Conservation (phyloP, 108 stramenopile species). For the Nitzschia palea region DNA sequence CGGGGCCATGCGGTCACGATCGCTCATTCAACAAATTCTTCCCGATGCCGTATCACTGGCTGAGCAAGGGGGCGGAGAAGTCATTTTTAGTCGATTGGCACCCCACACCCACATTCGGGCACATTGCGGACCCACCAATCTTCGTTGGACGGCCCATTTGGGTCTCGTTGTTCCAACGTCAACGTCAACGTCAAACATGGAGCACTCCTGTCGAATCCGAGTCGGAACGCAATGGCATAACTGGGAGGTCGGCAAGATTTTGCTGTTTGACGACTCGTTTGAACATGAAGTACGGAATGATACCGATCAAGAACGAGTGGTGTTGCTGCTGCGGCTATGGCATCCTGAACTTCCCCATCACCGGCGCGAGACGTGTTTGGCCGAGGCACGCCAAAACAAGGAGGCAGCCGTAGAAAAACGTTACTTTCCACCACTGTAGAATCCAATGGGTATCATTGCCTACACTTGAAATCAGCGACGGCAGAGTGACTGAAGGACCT, state of each 20-base stretch:
- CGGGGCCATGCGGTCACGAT: slow-evolving; percentile 53
- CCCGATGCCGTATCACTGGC: slow-evolving; percentile 71
- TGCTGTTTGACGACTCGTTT: slow-evolving; percentile 86
- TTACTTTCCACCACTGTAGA: slow-evolving; percentile 22
- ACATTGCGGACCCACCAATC: slow-evolving; percentile 75
- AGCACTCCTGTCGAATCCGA: slow-evolving; percentile 50
- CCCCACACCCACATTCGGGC: slow-evolving; percentile 57
- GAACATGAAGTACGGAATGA: slow-evolving; percentile 83
- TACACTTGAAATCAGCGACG: no score
- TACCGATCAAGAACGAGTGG: slow-evolving; percentile 52
- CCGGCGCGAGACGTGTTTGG: slow-evolving; percentile 14
- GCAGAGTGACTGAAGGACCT: no score
- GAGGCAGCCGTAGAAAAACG: slow-evolving; percentile 35
- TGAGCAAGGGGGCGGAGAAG: slow-evolving; percentile 68
- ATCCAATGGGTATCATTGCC: no score
- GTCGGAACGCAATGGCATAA: slow-evolving; percentile 59
- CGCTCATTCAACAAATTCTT: slow-evolving; percentile 38
- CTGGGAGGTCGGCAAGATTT: slow-evolving; percentile 66
- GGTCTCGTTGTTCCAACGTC: slow-evolving; percentile 61
- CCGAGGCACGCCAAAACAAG: slow-evolving; percentile 25
- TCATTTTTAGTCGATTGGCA: slow-evolving; percentile 75
- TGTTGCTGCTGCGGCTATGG: slow-evolving; percentile 73
- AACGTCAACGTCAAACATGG: not conserved
- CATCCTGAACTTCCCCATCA: slow-evolving; percentile 54
- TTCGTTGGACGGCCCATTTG: slow-evolving; percentile 79